Conservation (phyloP, 192 early-diverging fungal genomes). For the Gonapodya prolifera region DNA sequence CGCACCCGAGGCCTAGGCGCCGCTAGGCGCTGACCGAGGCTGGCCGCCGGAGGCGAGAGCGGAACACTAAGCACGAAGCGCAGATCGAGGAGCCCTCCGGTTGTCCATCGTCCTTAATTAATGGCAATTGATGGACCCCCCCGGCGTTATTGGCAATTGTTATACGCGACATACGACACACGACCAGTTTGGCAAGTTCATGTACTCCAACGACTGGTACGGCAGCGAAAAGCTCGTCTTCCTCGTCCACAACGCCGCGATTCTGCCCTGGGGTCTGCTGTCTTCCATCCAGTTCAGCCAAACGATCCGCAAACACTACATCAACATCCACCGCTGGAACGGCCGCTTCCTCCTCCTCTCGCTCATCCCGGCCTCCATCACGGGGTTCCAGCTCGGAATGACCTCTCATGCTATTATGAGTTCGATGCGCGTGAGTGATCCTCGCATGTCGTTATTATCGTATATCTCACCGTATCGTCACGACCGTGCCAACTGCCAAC, state of each 20-base stretch:
- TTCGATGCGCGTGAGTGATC: not conserved
- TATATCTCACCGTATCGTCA: not conserved
- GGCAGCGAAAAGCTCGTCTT: not conserved
- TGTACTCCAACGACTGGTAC: not conserved
- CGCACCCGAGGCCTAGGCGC: no score
- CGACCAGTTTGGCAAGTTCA: not conserved
- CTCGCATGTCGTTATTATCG: not conserved
- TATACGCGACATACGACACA: not conserved
- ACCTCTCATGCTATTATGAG: not conserved
- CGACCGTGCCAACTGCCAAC: not conserved
- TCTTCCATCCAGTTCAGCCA: not conserved
- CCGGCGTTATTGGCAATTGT: not conserved
- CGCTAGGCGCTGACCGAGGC: no score
- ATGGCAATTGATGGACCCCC: not conserved
- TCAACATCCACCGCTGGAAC: slow-evolving; percentile 1
- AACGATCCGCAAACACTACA: not conserved
- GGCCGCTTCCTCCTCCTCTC: slow-evolving; percentile 2
- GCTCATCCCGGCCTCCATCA: not conserved
- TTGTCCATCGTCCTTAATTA: no score
- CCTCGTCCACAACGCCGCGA: not conserved
- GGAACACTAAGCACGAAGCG: no score
- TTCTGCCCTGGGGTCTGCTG: not conserved
- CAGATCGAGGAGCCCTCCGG: no score
- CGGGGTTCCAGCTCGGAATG: not conserved
- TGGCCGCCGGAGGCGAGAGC: no score